Percentiles rank a stretch among this genome's conserved stretches.
Evolutionary conservation across 345 rosid genomes (phyloP).

Genomic region (Eutrema yunnanense): DNA sequence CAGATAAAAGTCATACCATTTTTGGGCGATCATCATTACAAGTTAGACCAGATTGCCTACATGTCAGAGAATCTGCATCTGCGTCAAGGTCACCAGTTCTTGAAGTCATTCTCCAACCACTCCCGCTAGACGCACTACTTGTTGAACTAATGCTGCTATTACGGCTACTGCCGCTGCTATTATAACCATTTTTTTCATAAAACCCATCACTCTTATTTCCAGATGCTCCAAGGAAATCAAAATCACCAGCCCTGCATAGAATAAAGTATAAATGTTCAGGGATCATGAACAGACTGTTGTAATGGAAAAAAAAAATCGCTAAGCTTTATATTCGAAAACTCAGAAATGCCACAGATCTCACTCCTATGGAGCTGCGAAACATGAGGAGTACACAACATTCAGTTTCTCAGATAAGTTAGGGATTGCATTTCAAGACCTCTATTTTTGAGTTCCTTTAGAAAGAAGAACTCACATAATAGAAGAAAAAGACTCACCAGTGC

Average conservation of each 20-base stretch:
- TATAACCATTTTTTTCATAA: constrained; percentile 50
- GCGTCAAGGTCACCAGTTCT: constrained; percentile 90
- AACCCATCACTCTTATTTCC: constrained; percentile 59
- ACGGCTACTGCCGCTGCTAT: constrained; percentile 94
- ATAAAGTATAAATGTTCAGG: constrained; percentile 15
- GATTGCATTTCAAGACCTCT: background rate
- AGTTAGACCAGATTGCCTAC: constrained; percentile 84
- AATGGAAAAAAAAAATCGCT: background rate
- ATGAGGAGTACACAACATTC: background rate
- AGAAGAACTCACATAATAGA: background rate
- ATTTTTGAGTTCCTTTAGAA: background rate
- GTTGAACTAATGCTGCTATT: constrained; percentile 87
- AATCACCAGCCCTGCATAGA: constrained; percentile 58
- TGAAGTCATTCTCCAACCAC: constrained; percentile 63
- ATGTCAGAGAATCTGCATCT: constrained; percentile 96
- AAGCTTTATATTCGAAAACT: background rate
- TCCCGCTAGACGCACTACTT: constrained; percentile 86
- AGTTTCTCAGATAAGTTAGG: background rate
- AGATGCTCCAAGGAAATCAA: constrained; percentile 57
- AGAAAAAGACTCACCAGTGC: constrained; percentile 67
- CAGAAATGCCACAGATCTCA: constrained; percentile 7
- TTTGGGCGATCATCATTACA: constrained; percentile 67
- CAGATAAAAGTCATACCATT: constrained; percentile 47
- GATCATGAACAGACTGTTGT: constrained; percentile 11
- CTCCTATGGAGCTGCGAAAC: constrained; percentile 1